These are phyloP conservation scores for Skeletonema menzelii DNA, from an alignment of 108 stramenopile species.

Conservation along the genomic window DNA sequence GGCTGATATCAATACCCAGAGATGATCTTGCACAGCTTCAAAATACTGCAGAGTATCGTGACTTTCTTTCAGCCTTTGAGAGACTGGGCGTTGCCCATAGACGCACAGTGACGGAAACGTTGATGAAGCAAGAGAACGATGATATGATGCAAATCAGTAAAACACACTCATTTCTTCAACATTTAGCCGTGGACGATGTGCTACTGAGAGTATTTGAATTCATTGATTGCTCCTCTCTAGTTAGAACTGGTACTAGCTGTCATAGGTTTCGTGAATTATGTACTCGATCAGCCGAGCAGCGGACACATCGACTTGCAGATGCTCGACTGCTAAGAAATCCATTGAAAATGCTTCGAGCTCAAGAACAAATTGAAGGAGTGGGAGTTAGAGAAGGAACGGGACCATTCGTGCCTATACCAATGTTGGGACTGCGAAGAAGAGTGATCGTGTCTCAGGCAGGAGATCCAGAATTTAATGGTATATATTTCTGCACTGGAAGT, in stretches of 20 bases:
- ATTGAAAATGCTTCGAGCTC: slow-evolving; percentile 72
- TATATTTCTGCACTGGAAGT: slow-evolving; percentile 80
- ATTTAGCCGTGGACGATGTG: slow-evolving; percentile 69
- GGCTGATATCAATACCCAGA: slow-evolving; percentile 71
- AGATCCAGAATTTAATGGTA: slow-evolving; percentile 79
- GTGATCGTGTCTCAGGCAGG: slow-evolving; percentile 62
- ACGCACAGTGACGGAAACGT: slow-evolving; percentile 41
- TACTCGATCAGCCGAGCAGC: slow-evolving; percentile 55
- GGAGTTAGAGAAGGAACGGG: slow-evolving; percentile 12
- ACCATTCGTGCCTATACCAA: slow-evolving; percentile 65
- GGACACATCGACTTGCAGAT: slow-evolving; percentile 52
- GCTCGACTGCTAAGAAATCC: slow-evolving; percentile 54
- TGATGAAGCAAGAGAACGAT: slow-evolving; percentile 37
- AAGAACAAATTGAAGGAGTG: slow-evolving; percentile 76
- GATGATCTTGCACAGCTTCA: slow-evolving; percentile 63
- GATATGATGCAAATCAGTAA: slow-evolving; percentile 12
- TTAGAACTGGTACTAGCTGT: slow-evolving; percentile 61
- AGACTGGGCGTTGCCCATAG: slow-evolving; percentile 61
- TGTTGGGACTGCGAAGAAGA: slow-evolving; percentile 55
- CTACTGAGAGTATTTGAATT: slow-evolving; percentile 71
- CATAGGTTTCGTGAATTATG: slow-evolving; percentile 65
- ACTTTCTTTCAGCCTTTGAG: slow-evolving; percentile 66
- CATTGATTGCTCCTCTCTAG: slow-evolving; percentile 63
- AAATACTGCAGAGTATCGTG: slow-evolving; percentile 61
- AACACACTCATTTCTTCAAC: slow-evolving; percentile 58